These are phyloP conservation scores for Hymenoscyphus infarciens DNA, from an alignment of 2,329 filamentous ascomycete species.

Conservation along the genomic window DNA sequence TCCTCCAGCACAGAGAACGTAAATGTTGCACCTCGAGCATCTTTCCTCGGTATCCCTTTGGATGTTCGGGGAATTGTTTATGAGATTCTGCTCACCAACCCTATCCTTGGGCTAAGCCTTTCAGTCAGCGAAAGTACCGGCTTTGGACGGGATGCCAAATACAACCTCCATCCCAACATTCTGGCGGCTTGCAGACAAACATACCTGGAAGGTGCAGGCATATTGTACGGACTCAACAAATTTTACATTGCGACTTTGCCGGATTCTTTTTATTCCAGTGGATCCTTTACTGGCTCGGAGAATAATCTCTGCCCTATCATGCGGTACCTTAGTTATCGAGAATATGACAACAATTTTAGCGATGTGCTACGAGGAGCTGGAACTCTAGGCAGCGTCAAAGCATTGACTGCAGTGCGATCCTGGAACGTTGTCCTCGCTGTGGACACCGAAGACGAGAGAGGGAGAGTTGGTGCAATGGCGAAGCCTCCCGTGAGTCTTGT, in stretches of 20 bases:
- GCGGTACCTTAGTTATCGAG: too few relatives aligned
- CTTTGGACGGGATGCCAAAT: background rate
- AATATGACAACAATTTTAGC: too few relatives aligned
- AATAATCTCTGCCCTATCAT: background rate
- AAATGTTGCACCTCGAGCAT: too few relatives aligned
- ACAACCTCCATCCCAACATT: conserved; percentile 5
- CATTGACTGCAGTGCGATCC: background rate
- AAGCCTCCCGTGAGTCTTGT: background rate
- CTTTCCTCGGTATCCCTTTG: background rate
- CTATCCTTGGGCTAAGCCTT: background rate
- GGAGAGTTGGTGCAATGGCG: background rate
- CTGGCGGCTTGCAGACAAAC: background rate
- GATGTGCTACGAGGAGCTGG: background rate
- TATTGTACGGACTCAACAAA: background rate
- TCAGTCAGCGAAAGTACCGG: background rate
- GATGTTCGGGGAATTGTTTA: conserved; percentile 1
- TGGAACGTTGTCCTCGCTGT: background rate
- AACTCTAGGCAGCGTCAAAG: background rate
- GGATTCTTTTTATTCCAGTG: background rate
- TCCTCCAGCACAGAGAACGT: too few relatives aligned
- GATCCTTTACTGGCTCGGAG: too few relatives aligned
- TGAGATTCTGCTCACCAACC: conserved; percentile 6
- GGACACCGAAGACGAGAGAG: background rate
- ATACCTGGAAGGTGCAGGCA: background rate
- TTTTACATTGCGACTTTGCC: conserved; percentile 1